Percentiles rank a stretch among this genome's conserved stretches.
These are phyloP conservation scores for Zygotorulaspora sp. DNA, from an alignment of 805 yeast species.

Conservation along the genomic window DNA sequence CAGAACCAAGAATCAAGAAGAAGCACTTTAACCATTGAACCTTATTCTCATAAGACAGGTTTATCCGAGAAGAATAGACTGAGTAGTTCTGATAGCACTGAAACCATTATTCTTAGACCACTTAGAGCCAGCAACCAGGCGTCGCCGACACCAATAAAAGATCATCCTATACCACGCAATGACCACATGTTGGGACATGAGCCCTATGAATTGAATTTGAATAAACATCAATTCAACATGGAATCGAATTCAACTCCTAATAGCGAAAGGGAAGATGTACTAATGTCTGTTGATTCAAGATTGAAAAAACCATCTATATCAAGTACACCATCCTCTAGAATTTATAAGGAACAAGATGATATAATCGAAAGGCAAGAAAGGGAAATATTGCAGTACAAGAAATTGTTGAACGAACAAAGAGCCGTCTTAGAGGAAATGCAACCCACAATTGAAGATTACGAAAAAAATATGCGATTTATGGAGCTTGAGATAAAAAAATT, in stretches of 20 bases:
- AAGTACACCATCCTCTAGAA: slow-evolving; percentile 5
- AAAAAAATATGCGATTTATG: slow-evolving; percentile 34
- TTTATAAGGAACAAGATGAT: slow-evolving; percentile 12
- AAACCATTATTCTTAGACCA: slow-evolving; percentile 15
- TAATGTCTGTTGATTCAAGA: slow-evolving; percentile 15
- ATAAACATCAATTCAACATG: background rate
- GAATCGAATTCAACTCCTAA: background rate
- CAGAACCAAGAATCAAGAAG: slow-evolving; percentile 8
- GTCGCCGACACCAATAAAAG: slow-evolving; percentile 15
- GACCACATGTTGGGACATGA: background rate
- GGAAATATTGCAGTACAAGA: slow-evolving; percentile 26
- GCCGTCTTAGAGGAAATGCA: slow-evolving; percentile 31
- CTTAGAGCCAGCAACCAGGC: slow-evolving; percentile 7
- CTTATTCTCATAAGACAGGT: background rate
- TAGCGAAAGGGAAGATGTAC: slow-evolving; percentile 12
- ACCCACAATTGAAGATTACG: slow-evolving; percentile 31
- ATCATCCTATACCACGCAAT: slow-evolving; percentile 1
- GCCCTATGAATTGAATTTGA: background rate
- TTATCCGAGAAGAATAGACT: slow-evolving; percentile 8
- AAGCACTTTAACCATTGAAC: slow-evolving; percentile 5
- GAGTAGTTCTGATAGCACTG: slow-evolving; percentile 18
- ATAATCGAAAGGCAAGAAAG: slow-evolving; percentile 20
- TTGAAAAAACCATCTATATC: slow-evolving; percentile 2
- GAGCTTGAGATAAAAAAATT: slow-evolving; percentile 22
- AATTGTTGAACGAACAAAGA: slow-evolving; percentile 32